These are phyloP conservation scores for Tilletia setariae DNA, from an alignment of 1,284 basidiomycete genomes.

Conservation along the genomic window DNA sequence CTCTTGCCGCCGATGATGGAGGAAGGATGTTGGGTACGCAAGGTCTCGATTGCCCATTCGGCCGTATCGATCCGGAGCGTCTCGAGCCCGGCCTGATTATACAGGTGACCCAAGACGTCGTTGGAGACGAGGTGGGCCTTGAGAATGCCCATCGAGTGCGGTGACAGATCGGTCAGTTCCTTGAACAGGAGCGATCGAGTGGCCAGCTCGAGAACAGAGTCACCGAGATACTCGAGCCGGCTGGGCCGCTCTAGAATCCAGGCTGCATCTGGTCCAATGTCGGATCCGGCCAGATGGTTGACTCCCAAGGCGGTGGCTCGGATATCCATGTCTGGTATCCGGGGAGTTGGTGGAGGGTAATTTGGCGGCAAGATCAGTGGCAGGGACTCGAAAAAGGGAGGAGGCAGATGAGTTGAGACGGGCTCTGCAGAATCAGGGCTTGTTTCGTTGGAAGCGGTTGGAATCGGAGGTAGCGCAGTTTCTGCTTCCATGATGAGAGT, in stretches of 20 bases:
- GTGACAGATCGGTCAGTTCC: neutral
- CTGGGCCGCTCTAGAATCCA: constrained; percentile 3
- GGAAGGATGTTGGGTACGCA: neutral
- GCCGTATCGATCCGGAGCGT: constrained; percentile 5
- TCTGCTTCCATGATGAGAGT: no score
- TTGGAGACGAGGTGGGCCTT: constrained; percentile 16
- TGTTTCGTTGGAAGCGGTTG: neutral
- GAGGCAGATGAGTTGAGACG: neutral
- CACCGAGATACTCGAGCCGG: constrained; percentile 15
- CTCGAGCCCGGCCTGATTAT: constrained; percentile 4
- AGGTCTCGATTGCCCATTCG: constrained; percentile 3
- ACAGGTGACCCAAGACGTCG: constrained; percentile 15
- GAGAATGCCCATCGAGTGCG: constrained; percentile 1
- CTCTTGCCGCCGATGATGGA: neutral
- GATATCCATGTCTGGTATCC: constrained; percentile 7
- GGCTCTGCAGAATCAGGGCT: neutral
- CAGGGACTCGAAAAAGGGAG: constrained; percentile 8
- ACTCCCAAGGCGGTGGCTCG: constrained; percentile 4
- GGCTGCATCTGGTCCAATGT: neutral
- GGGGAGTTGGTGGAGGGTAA: constrained; percentile 15
- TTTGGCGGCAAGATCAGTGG: neutral
- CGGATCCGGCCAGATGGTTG: constrained; percentile 5
- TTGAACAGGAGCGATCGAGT: constrained; percentile 7
- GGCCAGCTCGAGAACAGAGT: constrained; percentile 9
- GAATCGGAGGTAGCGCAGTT: no score